Conservation (phyloP, 1,284 basidiomycete species). For the Puccinia triticina region DNA sequence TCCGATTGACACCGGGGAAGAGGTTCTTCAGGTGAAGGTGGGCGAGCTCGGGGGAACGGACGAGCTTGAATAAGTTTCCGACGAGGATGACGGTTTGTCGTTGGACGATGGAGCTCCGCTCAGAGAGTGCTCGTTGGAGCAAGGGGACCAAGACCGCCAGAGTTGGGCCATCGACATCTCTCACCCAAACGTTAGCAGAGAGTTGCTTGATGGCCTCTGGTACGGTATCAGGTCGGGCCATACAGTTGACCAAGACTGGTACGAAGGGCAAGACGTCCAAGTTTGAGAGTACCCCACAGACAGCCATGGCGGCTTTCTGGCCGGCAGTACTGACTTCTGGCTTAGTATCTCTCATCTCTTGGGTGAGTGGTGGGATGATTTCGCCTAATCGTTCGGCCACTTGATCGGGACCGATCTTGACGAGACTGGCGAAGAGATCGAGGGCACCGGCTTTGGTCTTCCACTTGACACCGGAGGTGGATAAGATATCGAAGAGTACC, state of each 20-base stretch:
- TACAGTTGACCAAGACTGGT: conserved; percentile 78
- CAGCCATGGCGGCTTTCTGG: conserved; percentile 85
- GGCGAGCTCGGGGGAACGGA: conserved; percentile 86
- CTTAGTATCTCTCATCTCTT: conserved; percentile 96
- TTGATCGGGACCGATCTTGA: conserved; percentile 67
- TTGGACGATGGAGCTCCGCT: conserved; percentile 77
- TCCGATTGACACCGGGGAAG: conserved; percentile 87
- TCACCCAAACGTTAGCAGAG: conserved; percentile 92
- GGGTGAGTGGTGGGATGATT: conserved; percentile 83
- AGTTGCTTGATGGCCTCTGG: conserved; percentile 93
- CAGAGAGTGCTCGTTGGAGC: conserved; percentile 86
- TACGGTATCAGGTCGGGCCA: conserved; percentile 82
- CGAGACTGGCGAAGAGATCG: conserved; percentile 64
- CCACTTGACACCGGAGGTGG: conserved; percentile 79
- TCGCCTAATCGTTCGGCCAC: conserved; percentile 82
- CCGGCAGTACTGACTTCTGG: conserved; percentile 87
- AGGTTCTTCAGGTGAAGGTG: conserved; percentile 85
- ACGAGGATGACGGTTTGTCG: conserved; percentile 88
- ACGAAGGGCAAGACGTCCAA: conserved; percentile 90
- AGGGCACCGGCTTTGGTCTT: conserved; percentile 90
- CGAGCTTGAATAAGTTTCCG: conserved; percentile 96
- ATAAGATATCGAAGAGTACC: conserved; percentile 72
- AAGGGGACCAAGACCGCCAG: conserved; percentile 94
- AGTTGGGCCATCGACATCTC: conserved; percentile 93
- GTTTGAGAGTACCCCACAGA: conserved; percentile 91